A percentile compares a stretch with the other conserved stretches of the same genome.
Conservation (phyloP, 2,329 filamentous ascomycete species). For the Pestalotiopsis sp. region DNA sequence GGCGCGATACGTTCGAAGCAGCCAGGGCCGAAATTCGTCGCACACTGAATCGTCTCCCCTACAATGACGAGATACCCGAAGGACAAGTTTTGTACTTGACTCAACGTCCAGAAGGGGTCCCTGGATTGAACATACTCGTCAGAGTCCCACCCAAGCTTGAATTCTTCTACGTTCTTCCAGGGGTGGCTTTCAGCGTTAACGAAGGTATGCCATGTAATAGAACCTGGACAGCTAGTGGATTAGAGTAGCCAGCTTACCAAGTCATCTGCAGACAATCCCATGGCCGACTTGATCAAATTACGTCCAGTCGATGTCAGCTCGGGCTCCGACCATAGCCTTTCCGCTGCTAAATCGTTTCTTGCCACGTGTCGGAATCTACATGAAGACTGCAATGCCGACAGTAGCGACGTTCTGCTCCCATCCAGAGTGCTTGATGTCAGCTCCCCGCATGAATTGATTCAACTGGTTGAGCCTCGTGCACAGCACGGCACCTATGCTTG, state of each 20-base stretch:
- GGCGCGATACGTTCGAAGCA: not conserved
- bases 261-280: not conserved
- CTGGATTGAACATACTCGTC: not conserved
- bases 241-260: not conserved
- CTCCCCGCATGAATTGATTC: constrained; percentile 12
- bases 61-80: not conserved
- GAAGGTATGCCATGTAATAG: not conserved
- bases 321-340: not conserved
- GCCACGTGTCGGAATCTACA: not conserved
- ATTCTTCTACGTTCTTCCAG: not conserved
- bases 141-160: not conserved
- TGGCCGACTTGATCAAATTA: not conserved
- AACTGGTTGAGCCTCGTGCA: constrained; percentile 15
- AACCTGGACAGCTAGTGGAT: not conserved
- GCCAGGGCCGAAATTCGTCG: not conserved
- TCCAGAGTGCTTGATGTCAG: constrained; percentile 18
- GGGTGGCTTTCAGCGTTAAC: not conserved
- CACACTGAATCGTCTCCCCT: not conserved
- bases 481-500: constrained; percentile 16
- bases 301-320: constrained; percentile 8
- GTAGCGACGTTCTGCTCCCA: not conserved
- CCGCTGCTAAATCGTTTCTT: not conserved
- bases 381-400: not conserved
- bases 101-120: not conserved
- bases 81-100: not conserved